Base-by-base conservation (phyloP, 495 filamentous ascomycete species). In the Trypethelium eluteriae region DNA sequence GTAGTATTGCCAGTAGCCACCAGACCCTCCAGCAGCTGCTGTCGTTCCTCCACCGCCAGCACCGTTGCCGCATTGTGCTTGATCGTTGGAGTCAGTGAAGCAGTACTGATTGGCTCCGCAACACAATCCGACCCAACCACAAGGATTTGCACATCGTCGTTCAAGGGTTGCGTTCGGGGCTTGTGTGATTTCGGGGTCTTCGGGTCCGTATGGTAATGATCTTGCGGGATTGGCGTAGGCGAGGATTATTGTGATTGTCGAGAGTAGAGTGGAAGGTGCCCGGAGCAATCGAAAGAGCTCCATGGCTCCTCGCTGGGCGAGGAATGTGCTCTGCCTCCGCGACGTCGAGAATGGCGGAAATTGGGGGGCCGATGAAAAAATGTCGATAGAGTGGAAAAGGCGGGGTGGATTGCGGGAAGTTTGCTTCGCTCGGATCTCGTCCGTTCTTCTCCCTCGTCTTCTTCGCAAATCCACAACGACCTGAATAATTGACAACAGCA, bases 61-160 rank as follows among this genome's bases (percentile, higher is more conserved):
- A n/a, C 68, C 67, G 62, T 75, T 74, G 66, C 78, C 80, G 71
- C 86, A 88, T 67, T 81, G 76, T 38, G 86, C 86, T 73, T 86
- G 75, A 63, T 80, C 74, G 67, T 73, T 72, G 62, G 74, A 70
- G 73, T 88, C 84, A 46, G 88, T 91, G 71, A 75, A 81, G 81
- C 91, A 95, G 25, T 78, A 71, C 66, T 88, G 73, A 64, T 78
- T 81, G 10, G 77, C 71, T 12, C 72, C 69, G 74, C 92, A 95
- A 81, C 91, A 94, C 67, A 88, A 80, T 77, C 79, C 79, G 64
- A 84, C 76, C 66, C 78, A 86, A 57, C 91, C 91, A 74, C 91
- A 96, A 50, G 53, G 53, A 59, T 59, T 59, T 4, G 53, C 53
- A 32, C 53, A 59, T 59, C 53, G 53, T 36, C 25, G 53, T 0